phyloP scores from a whole-genome alignment of 257 asterid species.

The Henckelia pumila region DNA sequence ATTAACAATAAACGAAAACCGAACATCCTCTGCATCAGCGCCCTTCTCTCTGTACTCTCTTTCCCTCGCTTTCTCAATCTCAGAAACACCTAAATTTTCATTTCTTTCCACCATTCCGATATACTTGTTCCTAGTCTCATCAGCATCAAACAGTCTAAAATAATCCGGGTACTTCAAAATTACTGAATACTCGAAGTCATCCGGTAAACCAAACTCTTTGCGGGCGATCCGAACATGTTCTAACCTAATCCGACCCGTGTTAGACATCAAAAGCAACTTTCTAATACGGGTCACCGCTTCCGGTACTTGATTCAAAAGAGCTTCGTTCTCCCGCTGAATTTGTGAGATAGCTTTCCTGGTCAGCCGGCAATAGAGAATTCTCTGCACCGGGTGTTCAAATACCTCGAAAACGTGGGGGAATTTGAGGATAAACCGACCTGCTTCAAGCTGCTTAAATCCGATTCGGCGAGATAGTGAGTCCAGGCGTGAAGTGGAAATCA shows the following conservation, averaged over 20 bases:
- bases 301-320: constrained; percentile 62
- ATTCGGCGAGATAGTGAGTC: constrained; percentile 64
- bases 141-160: constrained; percentile 76
- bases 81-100: constrained; percentile 47
- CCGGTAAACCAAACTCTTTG: constrained; percentile 76
- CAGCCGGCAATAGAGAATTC: constrained; percentile 69
- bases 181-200: constrained; percentile 76
- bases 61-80: constrained; percentile 68
- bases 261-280: constrained; percentile 63
- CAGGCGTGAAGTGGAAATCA: constrained; percentile 58
- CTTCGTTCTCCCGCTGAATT: constrained; percentile 61
- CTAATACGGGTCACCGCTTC: constrained; percentile 59
- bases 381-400: constrained; percentile 91
- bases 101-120: constrained; percentile 67
- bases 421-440: constrained; percentile 72
- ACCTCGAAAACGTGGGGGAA: constrained; percentile 80
- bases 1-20: constrained; percentile 70
- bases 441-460: constrained; percentile 69
- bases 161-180: constrained; percentile 58
- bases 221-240: constrained; percentile 86
- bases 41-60: constrained; percentile 72
- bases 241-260: constrained; percentile 64
- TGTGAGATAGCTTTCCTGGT: constrained; percentile 60
- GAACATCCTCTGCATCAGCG: constrained; percentile 67
- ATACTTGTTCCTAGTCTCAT: constrained; percentile 81